These are phyloP conservation scores for Fusarium solani-melongenae DNA, from an alignment of 2,329 filamentous ascomycete species.

Conservation along the genomic window DNA sequence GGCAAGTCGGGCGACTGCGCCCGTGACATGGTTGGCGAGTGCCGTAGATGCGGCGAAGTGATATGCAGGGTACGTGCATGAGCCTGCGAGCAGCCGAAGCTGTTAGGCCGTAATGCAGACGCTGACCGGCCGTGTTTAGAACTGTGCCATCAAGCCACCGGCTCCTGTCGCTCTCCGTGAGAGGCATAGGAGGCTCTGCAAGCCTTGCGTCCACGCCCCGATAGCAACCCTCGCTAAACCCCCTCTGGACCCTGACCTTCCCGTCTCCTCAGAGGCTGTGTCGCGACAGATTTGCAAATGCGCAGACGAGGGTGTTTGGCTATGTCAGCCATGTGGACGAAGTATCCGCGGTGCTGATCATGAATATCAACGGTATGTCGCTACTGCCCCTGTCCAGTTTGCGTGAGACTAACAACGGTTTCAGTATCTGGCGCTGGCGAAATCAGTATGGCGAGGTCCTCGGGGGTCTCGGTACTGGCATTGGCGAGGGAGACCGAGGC, in stretches of 20 bases:
- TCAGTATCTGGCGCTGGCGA: conserved; percentile 87
- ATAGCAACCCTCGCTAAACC: conserved; percentile 66
- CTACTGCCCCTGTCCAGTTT: no score
- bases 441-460: conserved; percentile 85
- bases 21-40: conserved; percentile 86
- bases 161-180: conserved; percentile 73
- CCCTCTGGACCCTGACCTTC: conserved; percentile 54
- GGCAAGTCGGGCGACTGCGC: conserved; percentile 85
- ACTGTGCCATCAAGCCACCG: conserved; percentile 88
- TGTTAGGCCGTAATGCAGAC: conserved; percentile 1
- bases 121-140: conserved; percentile 63
- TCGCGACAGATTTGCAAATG: conserved; percentile 66
- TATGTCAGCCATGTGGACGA: conserved; percentile 86
- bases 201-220: conserved; percentile 77
- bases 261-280: conserved; percentile 67
- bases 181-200: conserved; percentile 85
- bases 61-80: conserved; percentile 79
- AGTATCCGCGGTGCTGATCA: conserved; percentile 70
- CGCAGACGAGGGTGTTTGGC: conserved; percentile 74
- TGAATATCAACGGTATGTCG: conserved; percentile 66
- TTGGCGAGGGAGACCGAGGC: conserved; percentile 88
- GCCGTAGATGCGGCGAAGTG: conserved; percentile 78
- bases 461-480: conserved; percentile 83
- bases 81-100: conserved; percentile 6
- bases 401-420: conserved; percentile 15